Base-by-base conservation (phyloP, 208 protist genomes). In the Wallacemonas sp. region DNA sequence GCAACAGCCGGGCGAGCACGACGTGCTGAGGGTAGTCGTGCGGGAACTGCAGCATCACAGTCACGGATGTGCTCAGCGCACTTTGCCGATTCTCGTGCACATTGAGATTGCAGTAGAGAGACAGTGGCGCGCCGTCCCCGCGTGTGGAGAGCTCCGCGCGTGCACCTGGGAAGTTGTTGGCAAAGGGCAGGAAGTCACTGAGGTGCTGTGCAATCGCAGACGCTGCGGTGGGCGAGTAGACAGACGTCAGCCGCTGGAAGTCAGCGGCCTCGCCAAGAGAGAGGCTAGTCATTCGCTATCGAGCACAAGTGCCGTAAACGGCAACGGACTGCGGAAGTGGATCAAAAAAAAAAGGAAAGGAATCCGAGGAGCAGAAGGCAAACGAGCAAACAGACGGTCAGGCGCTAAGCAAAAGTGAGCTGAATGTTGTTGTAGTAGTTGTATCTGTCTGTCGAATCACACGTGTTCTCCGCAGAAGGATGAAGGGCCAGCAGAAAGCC, bases 121-220 rank as follows among this genome's bases (percentile, higher is more conserved):
- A 34, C 24, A 62, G 27, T 19, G 55, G 21, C 6, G 21, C 39
- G 22, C 29, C 39, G 17, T 4, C 10, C 0, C 24, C 36, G 26
- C 5, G 5, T 3, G 34, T 13, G 3, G 15, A 34, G 9, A 44
- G 27, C 39, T 44, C 19, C 29, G 55, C 55, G 36, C 45, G 27
- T 1, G 69, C 67, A 50, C 69, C 72, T 38, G 79, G 81, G 30
- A 87, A 83, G 33, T 90, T 84, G 32, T 15, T 63, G 1, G 68
- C 69, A 41, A 87, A 81, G 17, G 79, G 79, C 9, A 90, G 60
- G 44, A 86, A 90, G 32, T 70, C 80, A 19, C 34, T 60, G 10
- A 90, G 22, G n/a, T 76, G 70, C 34, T 74, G 59, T 3, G 73
- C 60, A 65, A 90, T 78, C 39, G 71, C 60, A 24, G 72, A 67